phyloP scores from a whole-genome alignment of 768 basidiomycete genomes.

The Macrolepiota fuliginosa region DNA sequence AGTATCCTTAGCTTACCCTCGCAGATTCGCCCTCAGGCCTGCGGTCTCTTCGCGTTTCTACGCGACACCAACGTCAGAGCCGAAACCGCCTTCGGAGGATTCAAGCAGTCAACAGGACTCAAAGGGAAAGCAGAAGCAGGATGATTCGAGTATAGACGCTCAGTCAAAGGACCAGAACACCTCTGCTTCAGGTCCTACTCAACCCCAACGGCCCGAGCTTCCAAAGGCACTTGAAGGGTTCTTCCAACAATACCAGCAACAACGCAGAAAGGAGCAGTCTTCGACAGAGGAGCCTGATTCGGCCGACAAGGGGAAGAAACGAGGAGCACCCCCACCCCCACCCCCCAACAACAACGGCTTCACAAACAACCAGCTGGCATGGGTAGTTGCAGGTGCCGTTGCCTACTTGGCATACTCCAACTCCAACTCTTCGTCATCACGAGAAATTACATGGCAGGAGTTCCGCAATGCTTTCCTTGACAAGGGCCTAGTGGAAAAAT shows the following conservation, averaged over 20 bases:
- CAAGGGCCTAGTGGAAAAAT: slow-evolving; percentile 92
- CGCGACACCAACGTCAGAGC: slow-evolving; percentile 47
- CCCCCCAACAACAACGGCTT: slow-evolving; percentile 44
- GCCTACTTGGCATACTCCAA: slow-evolving; percentile 67
- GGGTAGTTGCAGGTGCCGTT: slow-evolving; percentile 51
- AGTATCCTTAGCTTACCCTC: slow-evolving; percentile 40
- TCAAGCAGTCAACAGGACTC: slow-evolving; percentile 22
- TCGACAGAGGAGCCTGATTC: slow-evolving; percentile 29
- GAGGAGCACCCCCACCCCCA: slow-evolving; percentile 45
- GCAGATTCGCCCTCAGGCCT: slow-evolving; percentile 20
- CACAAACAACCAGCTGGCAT: slow-evolving; percentile 53
- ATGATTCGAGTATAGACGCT: slow-evolving; percentile 13
- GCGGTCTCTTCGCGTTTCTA: slow-evolving; percentile 26
- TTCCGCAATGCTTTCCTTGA: slow-evolving; percentile 97
- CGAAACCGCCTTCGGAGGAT: slow-evolving; percentile 24
- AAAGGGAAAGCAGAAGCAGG: slow-evolving; percentile 17
- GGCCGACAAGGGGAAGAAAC: slow-evolving; percentile 32
- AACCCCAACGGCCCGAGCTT: slow-evolving; percentile 40
- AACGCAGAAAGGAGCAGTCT: slow-evolving; percentile 35
- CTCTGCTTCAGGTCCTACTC: slow-evolving; percentile 21
- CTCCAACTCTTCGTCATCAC: slow-evolving; percentile 51
- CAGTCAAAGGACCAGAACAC: slow-evolving; percentile 22
- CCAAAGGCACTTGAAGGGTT: slow-evolving; percentile 77
- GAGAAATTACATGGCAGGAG: slow-evolving; percentile 99
- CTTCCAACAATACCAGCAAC: slow-evolving; percentile 64